phyloP scores from a whole-genome alignment of 163 green algal genomes.

The Botryococcus braunii region DNA sequence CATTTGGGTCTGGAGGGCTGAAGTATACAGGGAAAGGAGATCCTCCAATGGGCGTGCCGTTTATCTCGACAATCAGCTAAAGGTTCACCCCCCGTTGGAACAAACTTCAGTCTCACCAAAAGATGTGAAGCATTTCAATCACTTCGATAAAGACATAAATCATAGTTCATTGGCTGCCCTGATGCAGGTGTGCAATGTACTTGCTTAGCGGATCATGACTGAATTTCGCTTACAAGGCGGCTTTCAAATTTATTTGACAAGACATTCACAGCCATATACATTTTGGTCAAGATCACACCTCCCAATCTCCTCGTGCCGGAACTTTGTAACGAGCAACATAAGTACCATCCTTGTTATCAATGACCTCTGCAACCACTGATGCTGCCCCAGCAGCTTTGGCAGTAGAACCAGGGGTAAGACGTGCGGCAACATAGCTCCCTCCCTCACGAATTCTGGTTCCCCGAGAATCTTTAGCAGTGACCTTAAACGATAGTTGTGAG shows the following conservation, averaged over 20 bases:
- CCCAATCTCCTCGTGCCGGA: constrained; percentile 62
- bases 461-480: constrained; percentile 43
- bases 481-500: constrained; percentile 36
- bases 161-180: neutral
- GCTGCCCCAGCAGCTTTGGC: constrained; percentile 7
- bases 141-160: neutral
- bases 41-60: constrained; percentile 57
- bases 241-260: no score
- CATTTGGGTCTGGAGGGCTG: constrained; percentile 36
- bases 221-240: no score
- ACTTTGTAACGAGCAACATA: constrained; percentile 71
- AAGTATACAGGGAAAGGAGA: constrained; percentile 86
- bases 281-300: constrained; percentile 31
- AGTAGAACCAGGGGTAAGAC: constrained; percentile 22
- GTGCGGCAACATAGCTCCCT: constrained; percentile 48
- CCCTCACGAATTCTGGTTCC: constrained; percentile 45
- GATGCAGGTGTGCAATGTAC: no score
- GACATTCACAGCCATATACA: no score
- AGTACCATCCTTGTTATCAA: constrained; percentile 63
- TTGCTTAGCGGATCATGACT: no score
- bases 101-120: no score
- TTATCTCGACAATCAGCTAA: constrained; percentile 55
- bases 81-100: no score
- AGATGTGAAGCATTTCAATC: no score
- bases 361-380: constrained; percentile 23